phyloP scores from a whole-genome alignment of 106 monocot genomes.

The Ottelia alismoides region DNA sequence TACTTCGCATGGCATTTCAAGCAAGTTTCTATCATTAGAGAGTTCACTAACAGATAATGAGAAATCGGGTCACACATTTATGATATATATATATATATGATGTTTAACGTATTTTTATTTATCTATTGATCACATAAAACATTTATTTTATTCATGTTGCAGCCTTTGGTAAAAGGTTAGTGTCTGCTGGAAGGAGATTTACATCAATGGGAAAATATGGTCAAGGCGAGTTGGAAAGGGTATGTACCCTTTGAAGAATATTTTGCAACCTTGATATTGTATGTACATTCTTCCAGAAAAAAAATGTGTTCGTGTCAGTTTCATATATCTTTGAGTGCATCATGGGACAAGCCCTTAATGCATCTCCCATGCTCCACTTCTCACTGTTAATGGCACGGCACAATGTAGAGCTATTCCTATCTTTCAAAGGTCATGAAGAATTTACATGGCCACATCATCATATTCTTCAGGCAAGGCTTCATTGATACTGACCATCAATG shows the following conservation, averaged over 20 bases:
- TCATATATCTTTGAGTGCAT: too few relatives aligned
- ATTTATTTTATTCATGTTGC: too few relatives aligned
- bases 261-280: background rate
- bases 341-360: too few relatives aligned
- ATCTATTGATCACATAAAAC: background rate
- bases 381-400: too few relatives aligned
- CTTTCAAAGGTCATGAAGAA: too few relatives aligned
- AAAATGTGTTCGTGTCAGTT: too few relatives aligned
- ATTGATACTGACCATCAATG: too few relatives aligned
- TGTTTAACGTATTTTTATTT: background rate
- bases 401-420: too few relatives aligned
- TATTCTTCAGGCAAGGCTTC: too few relatives aligned
- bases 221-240: slow-evolving; percentile 19
- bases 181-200: slow-evolving; percentile 24
- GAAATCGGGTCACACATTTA: slow-evolving; percentile 13
- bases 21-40: slow-evolving; percentile 10
- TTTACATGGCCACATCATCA: too few relatives aligned
- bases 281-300: too few relatives aligned
- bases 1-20: slow-evolving; percentile 12
- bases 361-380: too few relatives aligned
- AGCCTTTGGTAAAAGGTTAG: slow-evolving; percentile 20
- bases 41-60: slow-evolving; percentile 15
- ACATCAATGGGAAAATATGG: slow-evolving; percentile 25
- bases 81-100: background rate
- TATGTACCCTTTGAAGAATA: background rate